A percentile compares a stretch with the other conserved stretches of the same genome.
Conservation (phyloP, 1,284 basidiomycete species). For the Microbotryomycetes sp. region DNA sequence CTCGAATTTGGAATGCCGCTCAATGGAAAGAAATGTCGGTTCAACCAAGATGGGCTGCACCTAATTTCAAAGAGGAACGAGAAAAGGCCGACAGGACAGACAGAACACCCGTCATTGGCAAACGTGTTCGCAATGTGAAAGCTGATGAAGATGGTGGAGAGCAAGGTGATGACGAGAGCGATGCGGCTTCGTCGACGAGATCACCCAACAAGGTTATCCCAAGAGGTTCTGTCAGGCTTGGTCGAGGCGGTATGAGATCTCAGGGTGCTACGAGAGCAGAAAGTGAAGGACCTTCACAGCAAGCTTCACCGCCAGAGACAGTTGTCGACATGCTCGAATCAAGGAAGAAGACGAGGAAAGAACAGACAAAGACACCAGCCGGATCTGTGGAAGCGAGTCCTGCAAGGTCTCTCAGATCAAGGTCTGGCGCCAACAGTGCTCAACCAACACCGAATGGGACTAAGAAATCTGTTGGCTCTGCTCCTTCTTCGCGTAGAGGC, state of each 20-base stretch:
- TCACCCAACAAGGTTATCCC: neutral
- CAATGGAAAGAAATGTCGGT: conserved; percentile 37
- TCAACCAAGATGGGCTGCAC: conserved; percentile 21
- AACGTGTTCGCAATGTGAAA: neutral
- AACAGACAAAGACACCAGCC: neutral
- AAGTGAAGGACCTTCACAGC: neutral
- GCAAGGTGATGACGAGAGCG: neutral
- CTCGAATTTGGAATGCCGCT: conserved; percentile 50
- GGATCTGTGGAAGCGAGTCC: neutral
- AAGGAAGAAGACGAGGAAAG: neutral
- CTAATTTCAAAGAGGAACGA: conserved; percentile 27
- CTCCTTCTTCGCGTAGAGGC: neutral
- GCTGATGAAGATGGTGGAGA: conserved; percentile 3
- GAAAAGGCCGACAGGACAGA: conserved; percentile 26
- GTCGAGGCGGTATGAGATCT: neutral
- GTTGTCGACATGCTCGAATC: neutral
- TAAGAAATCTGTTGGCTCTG: neutral
- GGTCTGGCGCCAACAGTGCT: neutral
- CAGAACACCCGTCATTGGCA: conserved; percentile 1
- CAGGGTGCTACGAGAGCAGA: neutral
- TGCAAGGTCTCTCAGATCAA: neutral
- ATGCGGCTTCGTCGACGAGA: neutral
- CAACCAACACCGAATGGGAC: neutral
- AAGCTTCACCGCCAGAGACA: neutral
- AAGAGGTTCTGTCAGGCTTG: neutral